A percentile compares a stretch with the other conserved stretches of the same genome.
phyloP scores from a whole-genome alignment of 2,329 filamentous ascomycete species.

The Hymenoscyphus fraxineus region DNA sequence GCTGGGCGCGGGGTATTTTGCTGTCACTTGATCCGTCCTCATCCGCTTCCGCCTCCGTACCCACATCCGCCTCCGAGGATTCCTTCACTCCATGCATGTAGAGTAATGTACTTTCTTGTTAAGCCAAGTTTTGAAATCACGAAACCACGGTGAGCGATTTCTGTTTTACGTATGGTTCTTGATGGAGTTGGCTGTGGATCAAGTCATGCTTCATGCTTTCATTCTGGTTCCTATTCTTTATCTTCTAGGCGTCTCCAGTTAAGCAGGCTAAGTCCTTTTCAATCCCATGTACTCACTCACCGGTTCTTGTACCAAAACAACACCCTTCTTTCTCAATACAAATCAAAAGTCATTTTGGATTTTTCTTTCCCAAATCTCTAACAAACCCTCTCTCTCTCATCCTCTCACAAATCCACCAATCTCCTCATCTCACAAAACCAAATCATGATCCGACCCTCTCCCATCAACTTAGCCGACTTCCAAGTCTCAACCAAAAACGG shows the following conservation, averaged over 20 bases:
- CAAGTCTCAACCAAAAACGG: slow-evolving; percentile 47
- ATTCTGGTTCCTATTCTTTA: background rate
- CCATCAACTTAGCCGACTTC: slow-evolving; percentile 27
- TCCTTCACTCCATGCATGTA: background rate
- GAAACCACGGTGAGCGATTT: background rate
- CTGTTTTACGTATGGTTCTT: background rate
- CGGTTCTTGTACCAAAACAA: background rate
- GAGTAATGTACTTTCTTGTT: slow-evolving; percentile 2
- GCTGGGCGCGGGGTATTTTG: background rate
- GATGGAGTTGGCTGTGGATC: background rate
- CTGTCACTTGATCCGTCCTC: background rate
- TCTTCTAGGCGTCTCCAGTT: background rate
- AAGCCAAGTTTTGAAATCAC: slow-evolving; percentile 2
- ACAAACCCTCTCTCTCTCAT: background rate
- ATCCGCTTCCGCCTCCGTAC: background rate
- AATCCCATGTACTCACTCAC: background rate
- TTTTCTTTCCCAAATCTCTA: background rate
- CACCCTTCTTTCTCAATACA: too few relatives aligned
- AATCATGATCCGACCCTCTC: slow-evolving; percentile 29
- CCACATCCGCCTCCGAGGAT: background rate
- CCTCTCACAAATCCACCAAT: background rate
- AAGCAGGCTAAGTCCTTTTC: background rate
- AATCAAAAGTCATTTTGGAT: background rate
- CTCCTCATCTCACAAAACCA: background rate
- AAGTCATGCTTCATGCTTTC: background rate